These are phyloP conservation scores for Mucor irregularis DNA, from an alignment of 371 early-diverging fungal species.

Conservation along the genomic window DNA sequence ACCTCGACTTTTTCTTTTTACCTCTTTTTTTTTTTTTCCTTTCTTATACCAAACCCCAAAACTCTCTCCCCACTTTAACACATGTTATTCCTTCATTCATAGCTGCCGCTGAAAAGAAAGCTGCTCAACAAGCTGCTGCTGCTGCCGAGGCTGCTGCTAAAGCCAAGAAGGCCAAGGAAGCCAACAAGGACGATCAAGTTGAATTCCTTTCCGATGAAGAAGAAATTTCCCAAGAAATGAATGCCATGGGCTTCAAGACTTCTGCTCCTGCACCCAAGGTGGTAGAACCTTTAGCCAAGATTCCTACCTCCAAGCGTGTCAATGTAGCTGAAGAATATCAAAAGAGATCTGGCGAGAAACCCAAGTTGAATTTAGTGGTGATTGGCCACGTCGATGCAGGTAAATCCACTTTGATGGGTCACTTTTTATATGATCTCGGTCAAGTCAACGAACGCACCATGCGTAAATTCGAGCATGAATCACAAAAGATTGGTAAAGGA, in stretches of 20 bases:
- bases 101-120: constrained; percentile 17
- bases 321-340: constrained; percentile 76
- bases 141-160: constrained; percentile 1
- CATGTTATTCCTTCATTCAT: background rate
- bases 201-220: constrained; percentile 50
- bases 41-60: background rate
- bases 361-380: constrained; percentile 80
- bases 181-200: constrained; percentile 36
- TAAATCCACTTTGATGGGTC: constrained; percentile 98
- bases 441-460: constrained; percentile 90
- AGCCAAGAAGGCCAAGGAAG: constrained; percentile 12
- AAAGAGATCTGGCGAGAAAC: constrained; percentile 70
- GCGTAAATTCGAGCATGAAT: constrained; percentile 91
- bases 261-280: constrained; percentile 15
- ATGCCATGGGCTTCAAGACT: constrained; percentile 47
- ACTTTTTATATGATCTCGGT: constrained; percentile 86
- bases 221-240: constrained; percentile 52
- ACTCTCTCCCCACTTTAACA: background rate
- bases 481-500: constrained; percentile 89
- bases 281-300: constrained; percentile 37
- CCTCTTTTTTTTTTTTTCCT: constrained; percentile 3
- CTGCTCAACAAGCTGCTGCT: background rate
- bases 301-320: constrained; percentile 56
- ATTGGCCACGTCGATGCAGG: constrained; percentile 99
- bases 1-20: background rate